Evolutionary conservation across 345 rosid genomes (phyloP), one percentile per base, ranked within the genome.

Genomic region (Garcia nutans): DNA sequence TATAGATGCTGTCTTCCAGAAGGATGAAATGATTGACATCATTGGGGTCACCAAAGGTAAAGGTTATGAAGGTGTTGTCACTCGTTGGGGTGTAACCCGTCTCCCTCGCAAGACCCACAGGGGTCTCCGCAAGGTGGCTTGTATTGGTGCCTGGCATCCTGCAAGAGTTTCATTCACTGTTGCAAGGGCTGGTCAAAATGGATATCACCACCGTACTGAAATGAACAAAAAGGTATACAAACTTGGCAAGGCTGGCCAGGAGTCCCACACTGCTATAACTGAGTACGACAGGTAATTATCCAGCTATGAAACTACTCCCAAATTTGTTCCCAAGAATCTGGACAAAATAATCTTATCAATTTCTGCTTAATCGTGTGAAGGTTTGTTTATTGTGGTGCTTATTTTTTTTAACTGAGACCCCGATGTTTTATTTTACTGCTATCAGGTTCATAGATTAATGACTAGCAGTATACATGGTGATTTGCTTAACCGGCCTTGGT

Each of bases 71-170:
- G 97, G 97, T 84, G 97, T 92, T 76, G 95, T 92, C 11, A 90
- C 97, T 26, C 96, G 97, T 56, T 92, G 97, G 96, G 97, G 97
- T 72, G 97, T 91, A 52, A 92, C 97, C 13, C 92, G 96, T 26
- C 92, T 92, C 59, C 97, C 97, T 16, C 89, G 97, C 23, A 93
- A 93, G 86, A 93, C 97, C 60, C 97, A 93, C 79, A 83, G 97
- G 37, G 97, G 97, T 85, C 89, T 93, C 13, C 95, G 96, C 62
- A 93, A 93, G 89, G 97, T 93, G 42, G 97, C 97, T 73, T 93
- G 97, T 87, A 93, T 93, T 9, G 97, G 97, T 47, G 96, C 97
- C 23, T 93, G 97, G 97, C 97, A 93, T 87, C 97, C 97, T 61
- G 96, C 96, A 15, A 89, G 97, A 78, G 97, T 93, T n/a, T 93